Evolutionary conservation across 2,329 filamentous ascomycete species (phyloP).

Genomic region (Byssothecium circinans): DNA sequence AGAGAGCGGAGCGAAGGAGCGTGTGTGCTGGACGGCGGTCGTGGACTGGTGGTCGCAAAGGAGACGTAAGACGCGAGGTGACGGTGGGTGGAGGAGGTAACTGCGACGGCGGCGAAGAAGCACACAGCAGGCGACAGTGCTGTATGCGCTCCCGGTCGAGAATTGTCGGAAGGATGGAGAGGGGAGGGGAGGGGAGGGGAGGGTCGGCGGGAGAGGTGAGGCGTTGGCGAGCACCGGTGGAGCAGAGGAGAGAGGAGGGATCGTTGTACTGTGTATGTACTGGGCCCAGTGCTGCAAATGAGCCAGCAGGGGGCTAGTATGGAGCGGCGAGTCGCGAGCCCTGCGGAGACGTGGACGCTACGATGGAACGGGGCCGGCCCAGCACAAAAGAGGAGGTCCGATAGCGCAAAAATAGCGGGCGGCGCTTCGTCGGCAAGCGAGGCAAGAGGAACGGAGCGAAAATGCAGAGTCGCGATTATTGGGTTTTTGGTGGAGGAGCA

Average conservation of each 20-base stretch:
- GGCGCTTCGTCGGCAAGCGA: neutral
- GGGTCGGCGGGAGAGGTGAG: slow-evolving; percentile 23
- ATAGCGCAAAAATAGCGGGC: slow-evolving; percentile 29
- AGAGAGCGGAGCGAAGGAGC: slow-evolving; percentile 6
- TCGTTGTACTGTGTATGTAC: slow-evolving; percentile 10
- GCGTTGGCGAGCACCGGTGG: slow-evolving; percentile 19
- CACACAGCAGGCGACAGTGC: slow-evolving; percentile 34
- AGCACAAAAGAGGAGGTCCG: slow-evolving; percentile 13
- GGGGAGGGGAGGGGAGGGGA: slow-evolving; percentile 26
- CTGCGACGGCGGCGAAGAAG: slow-evolving; percentile 38
- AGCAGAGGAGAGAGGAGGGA: slow-evolving; percentile 20
- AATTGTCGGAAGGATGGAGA: slow-evolving; percentile 36
- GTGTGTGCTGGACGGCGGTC: slow-evolving; percentile 6
- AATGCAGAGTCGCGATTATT: too few relatives aligned
- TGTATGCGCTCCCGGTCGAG: slow-evolving; percentile 38
- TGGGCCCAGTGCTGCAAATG: slow-evolving; percentile 21
- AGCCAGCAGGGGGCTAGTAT: slow-evolving; percentile 11
- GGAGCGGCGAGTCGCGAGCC: slow-evolving; percentile 19
- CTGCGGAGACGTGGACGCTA: slow-evolving; percentile 4
- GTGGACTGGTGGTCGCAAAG: slow-evolving; percentile 21
- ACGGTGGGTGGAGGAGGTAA: slow-evolving; percentile 13
- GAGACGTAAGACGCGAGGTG: slow-evolving; percentile 19
- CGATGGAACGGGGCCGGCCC: slow-evolving; percentile 20
- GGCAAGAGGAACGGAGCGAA: neutral
- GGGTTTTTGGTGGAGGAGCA: too few relatives aligned